Base-by-base conservation (phyloP, 2,329 filamentous ascomycete genomes). In the Pyrenophora seminiperda region DNA sequence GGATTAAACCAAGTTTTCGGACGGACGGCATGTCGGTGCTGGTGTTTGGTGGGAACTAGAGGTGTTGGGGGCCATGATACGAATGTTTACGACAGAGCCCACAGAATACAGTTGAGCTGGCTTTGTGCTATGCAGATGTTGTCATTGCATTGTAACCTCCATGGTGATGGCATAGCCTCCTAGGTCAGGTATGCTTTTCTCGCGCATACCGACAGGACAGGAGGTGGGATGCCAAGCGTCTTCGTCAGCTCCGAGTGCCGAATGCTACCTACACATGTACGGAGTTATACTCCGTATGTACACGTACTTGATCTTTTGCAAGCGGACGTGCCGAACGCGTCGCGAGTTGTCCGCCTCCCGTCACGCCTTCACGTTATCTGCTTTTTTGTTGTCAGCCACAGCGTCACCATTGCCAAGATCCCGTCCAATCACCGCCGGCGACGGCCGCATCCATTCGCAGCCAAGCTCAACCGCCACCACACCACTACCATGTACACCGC, bases 341-440 rank as follows among this genome's bases (percentile, higher is more conserved):
- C 31, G 41, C 32, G 17, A 30, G 20, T 18, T 17, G n/a, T 29
- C 10, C 7, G n/a, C 14, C 20, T 15, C 24, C 20, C 18, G 43
- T 29, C 41, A 27, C 46, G 36, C 34, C 34, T 41, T 41, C 41
- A 41, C 41, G 34, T 36, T 40, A 36, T 41, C 42, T 51, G 42
- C 18, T 51, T 38, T 41, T 50, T 38, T 27, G 13, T 29, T 3
- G 30, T 34, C 38, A 22, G 32, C 37, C 43, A 41, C 43, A 32
- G 40, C 48, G 32, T 47, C 48, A 47, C 31, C 43, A 22, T 31
- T n/a, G 18, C 37, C 30, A 37, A 41, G 31, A 3, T 17, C 24
- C 17, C 19, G 22, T 2, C 38, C 32, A 32, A 38, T 32, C 29
- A 27, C 37, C 15, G 7, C 11, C 15, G 29, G 15, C 34, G 41